Evolutionary conservation across 148 eudicot genomes (phyloP).

Genomic region (Rhododendron vialii): DNA sequence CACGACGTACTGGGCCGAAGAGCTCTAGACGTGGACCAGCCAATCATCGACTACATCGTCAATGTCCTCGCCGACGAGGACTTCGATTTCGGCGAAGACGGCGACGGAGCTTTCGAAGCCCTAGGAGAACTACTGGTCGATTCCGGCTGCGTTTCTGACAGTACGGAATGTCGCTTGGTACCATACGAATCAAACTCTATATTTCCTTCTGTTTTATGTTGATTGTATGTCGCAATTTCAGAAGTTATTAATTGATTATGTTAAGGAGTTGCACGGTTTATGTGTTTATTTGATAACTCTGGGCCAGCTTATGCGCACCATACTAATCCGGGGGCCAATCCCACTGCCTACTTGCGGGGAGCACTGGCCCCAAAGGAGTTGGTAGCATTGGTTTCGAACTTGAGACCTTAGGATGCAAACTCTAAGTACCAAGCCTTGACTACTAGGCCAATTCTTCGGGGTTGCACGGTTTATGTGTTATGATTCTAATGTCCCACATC

Average conservation of each 20-base stretch:
- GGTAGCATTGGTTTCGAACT: too few species aligned
- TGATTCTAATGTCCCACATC: not conserved
- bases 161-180: conserved; percentile 71
- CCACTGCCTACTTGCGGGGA: too few species aligned
- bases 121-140: conserved; percentile 87
- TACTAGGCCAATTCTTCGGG: too few species aligned
- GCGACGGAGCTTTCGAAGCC: conserved; percentile 88
- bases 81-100: conserved; percentile 90
- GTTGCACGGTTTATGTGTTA: not conserved
- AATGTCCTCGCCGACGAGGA: conserved; percentile 99
- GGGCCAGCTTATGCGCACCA: too few species aligned
- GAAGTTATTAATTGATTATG: too few species aligned
- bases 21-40: conserved; percentile 66
- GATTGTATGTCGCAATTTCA: not conserved
- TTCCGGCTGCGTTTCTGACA: conserved; percentile 70
- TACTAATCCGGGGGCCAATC: too few species aligned
- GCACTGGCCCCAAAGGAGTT: too few species aligned
- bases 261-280: not conserved
- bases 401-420: too few species aligned
- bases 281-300: too few species aligned
- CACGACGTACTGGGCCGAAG: conserved; percentile 72
- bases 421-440: too few species aligned
- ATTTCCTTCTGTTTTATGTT: not conserved
- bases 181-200: not conserved
- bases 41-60: conserved; percentile 78